phyloP scores from a whole-genome alignment of 1,284 basidiomycete species.

The Tilletiaria anomala region DNA sequence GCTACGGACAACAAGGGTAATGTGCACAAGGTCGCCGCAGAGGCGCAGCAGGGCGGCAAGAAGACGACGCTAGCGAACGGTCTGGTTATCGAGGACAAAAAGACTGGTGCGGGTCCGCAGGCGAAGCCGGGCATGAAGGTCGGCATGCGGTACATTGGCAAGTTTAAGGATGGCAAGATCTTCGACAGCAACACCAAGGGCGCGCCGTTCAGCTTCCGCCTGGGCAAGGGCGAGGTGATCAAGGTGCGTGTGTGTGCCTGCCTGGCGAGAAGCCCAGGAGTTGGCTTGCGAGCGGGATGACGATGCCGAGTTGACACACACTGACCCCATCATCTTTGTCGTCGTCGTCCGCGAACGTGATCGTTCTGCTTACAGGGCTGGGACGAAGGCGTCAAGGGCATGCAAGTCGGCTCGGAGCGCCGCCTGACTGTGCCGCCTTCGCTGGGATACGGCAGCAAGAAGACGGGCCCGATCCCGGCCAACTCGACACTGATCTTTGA shows the following conservation, averaged over 20 bases:
- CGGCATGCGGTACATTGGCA: slow-evolving; percentile 78
- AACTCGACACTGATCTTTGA: slow-evolving; percentile 47
- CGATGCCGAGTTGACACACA: background rate
- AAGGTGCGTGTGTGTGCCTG: slow-evolving; percentile 57
- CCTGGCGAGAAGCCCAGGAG: background rate
- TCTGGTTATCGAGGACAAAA: slow-evolving; percentile 62
- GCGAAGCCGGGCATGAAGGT: slow-evolving; percentile 76
- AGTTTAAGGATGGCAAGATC: slow-evolving; percentile 65
- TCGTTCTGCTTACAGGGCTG: slow-evolving; percentile 42
- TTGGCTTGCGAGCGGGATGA: background rate
- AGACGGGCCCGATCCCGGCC: slow-evolving; percentile 44
- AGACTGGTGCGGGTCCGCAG: slow-evolving; percentile 60
- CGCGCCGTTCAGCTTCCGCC: slow-evolving; percentile 69
- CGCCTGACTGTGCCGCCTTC: slow-evolving; percentile 57
- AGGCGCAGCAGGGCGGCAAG: slow-evolving; percentile 2
- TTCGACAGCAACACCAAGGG: slow-evolving; percentile 84
- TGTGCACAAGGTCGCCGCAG: background rate
- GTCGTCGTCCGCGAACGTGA: no score
- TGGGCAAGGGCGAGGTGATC: slow-evolving; percentile 82
- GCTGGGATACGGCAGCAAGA: slow-evolving; percentile 46
- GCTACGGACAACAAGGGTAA: slow-evolving; percentile 14
- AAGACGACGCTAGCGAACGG: slow-evolving; percentile 54
- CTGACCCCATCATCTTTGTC: no score
- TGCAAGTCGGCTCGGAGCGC: slow-evolving; percentile 82
- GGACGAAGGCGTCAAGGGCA: slow-evolving; percentile 81